These are phyloP conservation scores for Hibiscus tridactylites DNA, from an alignment of 345 rosid species.

Conservation along the genomic window DNA sequence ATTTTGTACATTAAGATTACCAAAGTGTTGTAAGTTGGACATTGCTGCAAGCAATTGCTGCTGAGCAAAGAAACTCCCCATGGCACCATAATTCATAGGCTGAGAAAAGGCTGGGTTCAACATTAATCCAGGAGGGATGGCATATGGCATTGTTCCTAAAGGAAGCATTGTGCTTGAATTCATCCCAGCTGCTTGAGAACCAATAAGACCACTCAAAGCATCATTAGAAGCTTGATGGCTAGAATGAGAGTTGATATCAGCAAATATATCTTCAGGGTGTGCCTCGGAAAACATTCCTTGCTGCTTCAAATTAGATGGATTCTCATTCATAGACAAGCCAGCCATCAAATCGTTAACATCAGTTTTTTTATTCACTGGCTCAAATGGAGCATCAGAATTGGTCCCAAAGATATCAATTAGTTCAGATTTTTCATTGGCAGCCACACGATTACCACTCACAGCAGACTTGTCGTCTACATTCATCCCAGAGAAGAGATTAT, in stretches of 20 bases:
- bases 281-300: neutral
- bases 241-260: neutral
- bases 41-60: neutral
- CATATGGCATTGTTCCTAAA: neutral
- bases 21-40: neutral
- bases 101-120: neutral
- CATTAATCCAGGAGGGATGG: neutral
- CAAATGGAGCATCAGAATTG: slow-evolving; percentile 24
- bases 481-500: slow-evolving; percentile 84
- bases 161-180: neutral
- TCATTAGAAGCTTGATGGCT: neutral
- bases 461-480: slow-evolving; percentile 43
- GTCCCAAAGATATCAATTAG: slow-evolving; percentile 63
- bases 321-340: neutral
- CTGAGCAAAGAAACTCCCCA: neutral
- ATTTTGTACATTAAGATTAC: neutral
- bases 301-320: neutral
- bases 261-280: neutral
- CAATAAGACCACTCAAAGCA: neutral
- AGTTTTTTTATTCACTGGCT: neutral
- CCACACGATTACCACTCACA: slow-evolving; percentile 28
- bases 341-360: neutral
- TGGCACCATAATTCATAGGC: neutral
- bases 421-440: slow-evolving; percentile 25
- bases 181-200: neutral